These are phyloP conservation scores for Phytophthora niederhauseri DNA, from an alignment of 352 stramenopile genomes.

Conservation along the genomic window DNA sequence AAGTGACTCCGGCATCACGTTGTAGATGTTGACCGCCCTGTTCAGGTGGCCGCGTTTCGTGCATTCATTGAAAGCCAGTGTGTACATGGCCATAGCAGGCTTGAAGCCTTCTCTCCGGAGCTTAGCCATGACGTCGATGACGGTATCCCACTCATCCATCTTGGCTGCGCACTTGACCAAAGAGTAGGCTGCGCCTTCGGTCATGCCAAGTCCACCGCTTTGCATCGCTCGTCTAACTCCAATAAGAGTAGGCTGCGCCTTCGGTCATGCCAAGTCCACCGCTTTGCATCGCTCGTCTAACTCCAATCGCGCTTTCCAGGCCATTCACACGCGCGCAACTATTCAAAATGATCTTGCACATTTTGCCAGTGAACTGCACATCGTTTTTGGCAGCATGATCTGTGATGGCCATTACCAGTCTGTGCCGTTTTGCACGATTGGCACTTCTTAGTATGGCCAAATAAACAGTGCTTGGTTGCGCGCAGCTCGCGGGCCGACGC, in stretches of 20 bases:
- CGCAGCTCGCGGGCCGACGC: no score
- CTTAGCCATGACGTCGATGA: background rate
- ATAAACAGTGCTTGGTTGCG: background rate
- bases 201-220: no score
- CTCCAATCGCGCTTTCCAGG: background rate
- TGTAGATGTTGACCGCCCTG: background rate
- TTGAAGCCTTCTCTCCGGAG: background rate
- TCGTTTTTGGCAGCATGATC: background rate
- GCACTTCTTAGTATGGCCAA: background rate
- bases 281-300: no score
- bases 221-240: no score
- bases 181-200: no score
- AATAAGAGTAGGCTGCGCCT: background rate
- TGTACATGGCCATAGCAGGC: background rate
- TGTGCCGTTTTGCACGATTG: background rate
- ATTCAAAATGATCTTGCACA: background rate
- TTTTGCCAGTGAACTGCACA: background rate
- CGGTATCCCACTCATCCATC: background rate
- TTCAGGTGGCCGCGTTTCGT: background rate
- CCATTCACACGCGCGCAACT: background rate
- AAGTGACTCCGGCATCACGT: background rate
- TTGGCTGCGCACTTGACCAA: background rate
- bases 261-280: background rate
- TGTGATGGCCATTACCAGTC: background rate
- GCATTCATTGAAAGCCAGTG: background rate